phyloP scores from a whole-genome alignment of 345 rosid genomes.

The Mangifera indica region DNA sequence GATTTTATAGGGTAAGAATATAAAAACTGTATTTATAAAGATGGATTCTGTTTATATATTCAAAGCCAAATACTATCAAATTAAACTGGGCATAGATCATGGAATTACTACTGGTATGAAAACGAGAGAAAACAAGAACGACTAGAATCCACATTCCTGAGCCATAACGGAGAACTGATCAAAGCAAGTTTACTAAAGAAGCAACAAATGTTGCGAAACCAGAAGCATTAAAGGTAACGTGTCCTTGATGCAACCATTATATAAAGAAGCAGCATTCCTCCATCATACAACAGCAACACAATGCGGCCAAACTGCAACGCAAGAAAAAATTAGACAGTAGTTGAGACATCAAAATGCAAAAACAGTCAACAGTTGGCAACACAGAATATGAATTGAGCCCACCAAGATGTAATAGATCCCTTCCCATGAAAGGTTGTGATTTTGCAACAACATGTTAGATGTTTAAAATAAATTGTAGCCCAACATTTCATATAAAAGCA shows the following conservation, averaged over 20 bases:
- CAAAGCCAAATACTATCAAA: not conserved
- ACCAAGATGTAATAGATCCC: not conserved
- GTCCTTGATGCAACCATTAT: slow-evolving; percentile 10
- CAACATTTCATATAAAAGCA: not conserved
- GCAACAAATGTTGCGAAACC: not conserved
- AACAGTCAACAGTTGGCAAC: not conserved
- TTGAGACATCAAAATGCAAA: not conserved
- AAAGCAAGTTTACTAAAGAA: not conserved
- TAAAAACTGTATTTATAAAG: not conserved
- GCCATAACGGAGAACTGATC: not conserved
- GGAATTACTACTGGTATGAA: not conserved
- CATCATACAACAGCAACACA: slow-evolving; percentile 50
- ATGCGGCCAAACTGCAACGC: slow-evolving; percentile 46
- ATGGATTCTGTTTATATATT: slow-evolving; percentile 13
- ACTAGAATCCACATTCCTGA: slow-evolving; percentile 9
- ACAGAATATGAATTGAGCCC: not conserved
- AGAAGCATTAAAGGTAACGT: not conserved
- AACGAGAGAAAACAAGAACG: slow-evolving; percentile 2
- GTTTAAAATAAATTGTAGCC: not conserved
- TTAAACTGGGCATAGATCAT: not conserved
- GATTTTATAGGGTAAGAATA: not conserved
- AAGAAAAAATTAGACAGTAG: slow-evolving; percentile 3
- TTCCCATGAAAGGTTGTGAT: not conserved
- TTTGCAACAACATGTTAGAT: not conserved
- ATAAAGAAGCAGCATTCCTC: slow-evolving; percentile 46